A percentile compares a stretch with the other conserved stretches of the same genome.
Conservation (phyloP, 805 yeast genomes). For the Myxozyma geophila region DNA sequence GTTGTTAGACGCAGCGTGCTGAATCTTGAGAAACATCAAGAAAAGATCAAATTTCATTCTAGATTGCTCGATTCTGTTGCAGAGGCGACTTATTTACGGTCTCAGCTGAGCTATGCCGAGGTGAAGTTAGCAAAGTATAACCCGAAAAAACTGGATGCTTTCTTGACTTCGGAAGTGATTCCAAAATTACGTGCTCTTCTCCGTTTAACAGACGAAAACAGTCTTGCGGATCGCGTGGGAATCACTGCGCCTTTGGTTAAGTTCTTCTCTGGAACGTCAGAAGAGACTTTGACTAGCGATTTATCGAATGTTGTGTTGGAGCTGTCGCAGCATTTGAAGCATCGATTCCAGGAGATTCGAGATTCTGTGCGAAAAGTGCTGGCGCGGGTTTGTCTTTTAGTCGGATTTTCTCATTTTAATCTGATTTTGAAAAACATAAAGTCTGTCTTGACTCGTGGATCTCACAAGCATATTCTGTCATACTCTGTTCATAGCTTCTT, state of each 20-base stretch:
- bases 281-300: constrained; percentile 57
- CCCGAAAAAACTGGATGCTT: constrained; percentile 48
- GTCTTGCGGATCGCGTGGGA: constrained; percentile 73
- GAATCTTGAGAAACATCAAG: constrained; percentile 50
- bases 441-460: constrained; percentile 81
- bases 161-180: constrained; percentile 61
- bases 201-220: constrained; percentile 69
- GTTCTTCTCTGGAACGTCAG: constrained; percentile 64
- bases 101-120: constrained; percentile 26
- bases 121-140: constrained; percentile 17
- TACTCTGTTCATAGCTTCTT: constrained; percentile 80
- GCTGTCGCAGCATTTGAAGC: constrained; percentile 85
- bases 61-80: constrained; percentile 61
- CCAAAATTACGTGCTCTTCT: constrained; percentile 66
- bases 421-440: constrained; percentile 79
- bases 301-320: constrained; percentile 84
- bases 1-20: constrained; percentile 69
- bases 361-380: constrained; percentile 81
- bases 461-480: constrained; percentile 91
- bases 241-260: constrained; percentile 79
- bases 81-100: constrained; percentile 46
- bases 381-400: constrained; percentile 61
- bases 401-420: constrained; percentile 75
- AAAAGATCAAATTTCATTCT: constrained; percentile 24
- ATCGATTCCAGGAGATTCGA: constrained; percentile 84